Conservation (phyloP, 2,329 filamentous ascomycete species). For the Hortaea sp. region DNA sequence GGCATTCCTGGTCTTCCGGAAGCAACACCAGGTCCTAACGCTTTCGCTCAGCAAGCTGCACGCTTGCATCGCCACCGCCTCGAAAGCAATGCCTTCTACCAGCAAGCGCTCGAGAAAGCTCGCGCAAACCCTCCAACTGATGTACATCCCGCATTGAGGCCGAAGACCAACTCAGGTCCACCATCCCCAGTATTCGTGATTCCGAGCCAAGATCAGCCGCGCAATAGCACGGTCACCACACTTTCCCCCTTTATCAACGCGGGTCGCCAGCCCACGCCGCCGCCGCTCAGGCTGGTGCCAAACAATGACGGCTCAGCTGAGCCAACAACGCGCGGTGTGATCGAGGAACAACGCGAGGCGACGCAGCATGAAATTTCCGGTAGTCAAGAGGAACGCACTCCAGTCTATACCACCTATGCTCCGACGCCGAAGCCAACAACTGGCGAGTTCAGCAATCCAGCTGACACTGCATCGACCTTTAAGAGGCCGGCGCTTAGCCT, state of each 20-base stretch:
- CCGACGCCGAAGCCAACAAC: conserved; percentile 15
- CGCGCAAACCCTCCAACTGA: conserved; percentile 11
- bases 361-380: conserved; percentile 17
- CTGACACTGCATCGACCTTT: background rate
- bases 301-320: conserved; percentile 14
- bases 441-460: conserved; percentile 11
- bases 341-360: conserved; percentile 31
- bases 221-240: conserved; percentile 16
- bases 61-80: conserved; percentile 15
- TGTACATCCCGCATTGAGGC: conserved; percentile 16
- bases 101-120: conserved; percentile 15
- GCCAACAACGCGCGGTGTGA: conserved; percentile 28
- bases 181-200: background rate
- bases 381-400: conserved; percentile 23
- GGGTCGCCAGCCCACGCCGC: conserved; percentile 7
- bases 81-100: conserved; percentile 25
- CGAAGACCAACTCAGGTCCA: background rate
- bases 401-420: conserved; percentile 13
- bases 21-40: conserved; percentile 17
- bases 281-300: conserved; percentile 18
- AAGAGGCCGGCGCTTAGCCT: conserved; percentile 1
- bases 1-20: conserved; percentile 7
- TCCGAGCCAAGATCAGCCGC: conserved; percentile 1
- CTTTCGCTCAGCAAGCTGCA: conserved; percentile 17
- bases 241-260: conserved; percentile 19